phyloP scores from a whole-genome alignment of 2,329 filamentous ascomycete genomes.

The Zalaria obscura region DNA sequence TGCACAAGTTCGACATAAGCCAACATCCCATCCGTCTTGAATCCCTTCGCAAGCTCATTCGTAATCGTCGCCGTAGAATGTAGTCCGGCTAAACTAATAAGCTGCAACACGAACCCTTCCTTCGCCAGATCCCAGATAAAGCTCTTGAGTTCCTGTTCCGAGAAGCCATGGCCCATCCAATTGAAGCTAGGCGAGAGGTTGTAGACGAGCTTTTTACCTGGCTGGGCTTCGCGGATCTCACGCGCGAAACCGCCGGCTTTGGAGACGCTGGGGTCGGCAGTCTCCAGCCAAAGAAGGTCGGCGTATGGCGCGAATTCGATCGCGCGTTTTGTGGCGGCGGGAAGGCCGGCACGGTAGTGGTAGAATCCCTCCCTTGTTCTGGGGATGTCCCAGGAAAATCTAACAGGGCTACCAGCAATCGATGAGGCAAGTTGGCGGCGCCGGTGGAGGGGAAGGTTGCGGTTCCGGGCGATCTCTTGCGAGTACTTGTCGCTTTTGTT shows the following conservation, averaged over 20 bases:
- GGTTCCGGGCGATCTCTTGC: conserved; percentile 31
- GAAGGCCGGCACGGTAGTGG: conserved; percentile 73
- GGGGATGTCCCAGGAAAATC: conserved; percentile 84
- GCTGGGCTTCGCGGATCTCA: conserved; percentile 55
- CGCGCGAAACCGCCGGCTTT: conserved; percentile 63
- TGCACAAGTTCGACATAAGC: conserved; percentile 95
- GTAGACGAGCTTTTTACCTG: conserved; percentile 85
- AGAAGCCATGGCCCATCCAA: conserved; percentile 94
- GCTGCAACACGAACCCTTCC: conserved; percentile 55
- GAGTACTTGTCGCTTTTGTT: conserved; percentile 6
- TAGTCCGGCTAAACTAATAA: conserved; percentile 50
- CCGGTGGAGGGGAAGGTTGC: conserved; percentile 62
- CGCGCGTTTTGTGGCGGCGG: conserved; percentile 81
- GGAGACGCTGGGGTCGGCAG: conserved; percentile 69
- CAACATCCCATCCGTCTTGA: conserved; percentile 87
- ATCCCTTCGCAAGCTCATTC: conserved; percentile 63
- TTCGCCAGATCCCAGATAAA: conserved; percentile 95
- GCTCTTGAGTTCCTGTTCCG: conserved; percentile 62
- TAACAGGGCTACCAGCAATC: conserved; percentile 53
- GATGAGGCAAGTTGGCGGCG: conserved; percentile 59
- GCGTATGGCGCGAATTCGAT: conserved; percentile 85
- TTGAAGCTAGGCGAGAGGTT: conserved; percentile 96
- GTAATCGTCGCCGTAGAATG: conserved; percentile 50
- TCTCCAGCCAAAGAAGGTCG: conserved; percentile 95
- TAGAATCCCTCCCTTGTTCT: conserved; percentile 90